Base-by-base conservation (phyloP, 2,329 filamentous ascomycete genomes). In the Diaporthe caulivora region DNA sequence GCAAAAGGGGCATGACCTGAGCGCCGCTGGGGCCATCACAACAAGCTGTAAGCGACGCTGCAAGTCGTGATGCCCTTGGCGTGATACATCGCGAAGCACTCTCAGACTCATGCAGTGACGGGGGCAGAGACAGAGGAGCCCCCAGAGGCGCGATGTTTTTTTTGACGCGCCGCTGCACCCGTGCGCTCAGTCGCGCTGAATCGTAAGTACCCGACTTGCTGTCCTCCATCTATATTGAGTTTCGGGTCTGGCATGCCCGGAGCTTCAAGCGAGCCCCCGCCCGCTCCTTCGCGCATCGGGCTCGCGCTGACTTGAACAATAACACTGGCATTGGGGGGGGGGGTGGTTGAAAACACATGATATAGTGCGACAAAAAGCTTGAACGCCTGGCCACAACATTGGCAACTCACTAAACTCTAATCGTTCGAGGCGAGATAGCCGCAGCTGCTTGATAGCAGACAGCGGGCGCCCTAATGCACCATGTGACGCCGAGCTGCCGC, bases 401-500 rank as follows among this genome's bases (percentile, higher is more conserved):
- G 62, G 62, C 62, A 53, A 44, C 44, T 40, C 18, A 37, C 31
- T 18, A 67, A 65, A 60, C 68, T 42, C 29, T 49, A 51, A 40
- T 51, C 42, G 47, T 44, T 49, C 68, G 31, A 70, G 68, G 29
- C 68, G 68, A 60, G 68, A 70, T 70, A 60, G 68, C 68, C 68
- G 68, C 54, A 40, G 54, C 40, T 31, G 53, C 54, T 31, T 51
- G 44, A 58, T 29, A 57, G 17, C 42, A 70, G 21, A 55, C 26
- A n/a, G 29, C 34, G 34, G n/a, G n/a, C 67, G 54, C 42, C 54
- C 44, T 51, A 58, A 47, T 65, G 62, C 62, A 67, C 47, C 31
- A 51, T 70, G 54, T 70, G 54, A 60, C 68, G 47, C 42, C 15
- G 24, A n/a, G n/a, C 42, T 60, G 68, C 68, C 60, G 68, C 54